Percentiles rank a stretch among this genome's conserved stretches.
phyloP scores from a whole-genome alignment of 371 early-diverging fungal genomes.

The Rhizopus arrhizus region DNA sequence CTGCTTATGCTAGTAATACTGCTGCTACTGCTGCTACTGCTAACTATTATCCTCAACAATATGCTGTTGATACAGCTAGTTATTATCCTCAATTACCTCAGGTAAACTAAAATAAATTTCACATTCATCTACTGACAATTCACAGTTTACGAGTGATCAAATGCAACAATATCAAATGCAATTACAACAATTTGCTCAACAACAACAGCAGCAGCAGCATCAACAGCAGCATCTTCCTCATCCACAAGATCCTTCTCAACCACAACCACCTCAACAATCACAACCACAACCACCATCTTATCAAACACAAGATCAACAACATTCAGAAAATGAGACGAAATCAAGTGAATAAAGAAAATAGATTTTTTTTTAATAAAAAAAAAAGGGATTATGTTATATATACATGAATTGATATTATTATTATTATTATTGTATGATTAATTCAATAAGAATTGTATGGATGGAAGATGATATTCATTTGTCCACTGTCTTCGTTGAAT shows the following conservation, averaged over 20 bases:
- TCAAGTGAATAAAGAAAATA: not conserved
- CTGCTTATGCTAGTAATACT: conserved; percentile 22
- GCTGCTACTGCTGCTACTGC: not conserved
- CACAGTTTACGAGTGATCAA: conserved; percentile 1
- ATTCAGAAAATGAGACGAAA: not conserved
- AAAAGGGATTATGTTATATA: not conserved
- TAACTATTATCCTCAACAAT: conserved; percentile 28
- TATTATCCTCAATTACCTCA: conserved; percentile 24
- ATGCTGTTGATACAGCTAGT: conserved; percentile 22
- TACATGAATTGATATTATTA: no score
- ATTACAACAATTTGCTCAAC: conserved; percentile 14
- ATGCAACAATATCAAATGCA: conserved; percentile 17
- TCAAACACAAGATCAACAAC: not conserved
- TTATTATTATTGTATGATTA: not conserved
- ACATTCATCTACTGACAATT: not conserved
- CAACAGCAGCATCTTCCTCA: conserved; percentile 6
- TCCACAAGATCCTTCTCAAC: not conserved
- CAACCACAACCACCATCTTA: not conserved
- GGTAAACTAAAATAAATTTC: not conserved
- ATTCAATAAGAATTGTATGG: not conserved
- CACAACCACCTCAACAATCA: not conserved
- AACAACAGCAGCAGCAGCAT: conserved; percentile 5
- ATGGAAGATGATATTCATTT: not conserved
- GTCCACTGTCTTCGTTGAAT: no score
- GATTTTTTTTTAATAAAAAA: not conserved